Conservation (phyloP, 2,329 filamentous ascomycete genomes). For the Hymenoscyphus repandus region DNA sequence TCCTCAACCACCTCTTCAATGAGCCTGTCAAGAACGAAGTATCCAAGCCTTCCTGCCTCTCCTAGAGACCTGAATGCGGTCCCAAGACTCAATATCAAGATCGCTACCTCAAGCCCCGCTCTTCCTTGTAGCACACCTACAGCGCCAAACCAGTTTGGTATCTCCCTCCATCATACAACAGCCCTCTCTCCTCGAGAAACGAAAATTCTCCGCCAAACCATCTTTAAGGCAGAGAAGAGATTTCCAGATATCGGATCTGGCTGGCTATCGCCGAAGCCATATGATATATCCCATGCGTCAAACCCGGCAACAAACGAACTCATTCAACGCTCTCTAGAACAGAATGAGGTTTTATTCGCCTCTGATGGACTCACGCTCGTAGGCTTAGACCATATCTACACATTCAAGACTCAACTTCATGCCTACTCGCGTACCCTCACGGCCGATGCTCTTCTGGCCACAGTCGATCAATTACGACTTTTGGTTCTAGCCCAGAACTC, state of each 20-base stretch:
- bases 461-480: slow-evolving; percentile 58
- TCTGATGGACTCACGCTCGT: slow-evolving; percentile 54
- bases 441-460: slow-evolving; percentile 44
- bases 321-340: slow-evolving; percentile 49
- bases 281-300: slow-evolving; percentile 38
- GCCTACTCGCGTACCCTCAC: slow-evolving; percentile 46
- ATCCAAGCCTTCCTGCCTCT: slow-evolving; percentile 22
- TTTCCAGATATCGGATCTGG: slow-evolving; percentile 37
- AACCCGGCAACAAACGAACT: slow-evolving; percentile 47
- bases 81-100: slow-evolving; percentile 9
- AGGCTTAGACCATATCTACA: slow-evolving; percentile 58
- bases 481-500: slow-evolving; percentile 51
- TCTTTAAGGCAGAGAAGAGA: slow-evolving; percentile 49
- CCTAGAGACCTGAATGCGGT: slow-evolving; percentile 15
- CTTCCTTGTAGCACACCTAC: slow-evolving; percentile 29
- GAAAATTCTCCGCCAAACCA: slow-evolving; percentile 41
- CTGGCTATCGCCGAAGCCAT: slow-evolving; percentile 29
- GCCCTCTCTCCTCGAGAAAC: slow-evolving; percentile 43
- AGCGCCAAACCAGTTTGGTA: slow-evolving; percentile 38
- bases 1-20: slow-evolving; percentile 14
- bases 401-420: slow-evolving; percentile 56
- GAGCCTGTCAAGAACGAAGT: slow-evolving; percentile 21
- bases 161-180: slow-evolving; percentile 44
- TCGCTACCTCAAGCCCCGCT: slow-evolving; percentile 21
- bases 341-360: slow-evolving; percentile 58